Percentiles rank a stretch among this genome's conserved stretches.
phyloP scores from a whole-genome alignment of 257 asterid species.

The Craterostigma plantagineum region DNA sequence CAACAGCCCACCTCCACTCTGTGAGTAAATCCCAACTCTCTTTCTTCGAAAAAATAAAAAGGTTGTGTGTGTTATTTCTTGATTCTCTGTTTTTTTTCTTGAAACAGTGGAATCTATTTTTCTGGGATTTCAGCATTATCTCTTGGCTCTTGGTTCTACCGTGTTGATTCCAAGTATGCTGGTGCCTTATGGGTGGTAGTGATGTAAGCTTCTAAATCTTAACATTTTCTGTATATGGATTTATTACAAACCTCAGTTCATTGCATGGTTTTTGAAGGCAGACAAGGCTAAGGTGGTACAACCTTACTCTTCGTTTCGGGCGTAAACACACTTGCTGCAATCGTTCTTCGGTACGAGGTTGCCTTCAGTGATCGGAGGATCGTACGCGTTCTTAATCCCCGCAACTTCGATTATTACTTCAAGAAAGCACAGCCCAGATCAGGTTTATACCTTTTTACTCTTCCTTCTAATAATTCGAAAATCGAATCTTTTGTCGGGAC shows the following conservation, averaged over 20 bases:
- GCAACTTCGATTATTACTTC: constrained; percentile 31
- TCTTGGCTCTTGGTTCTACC: constrained; percentile 43
- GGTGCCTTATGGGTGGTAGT: constrained; percentile 68
- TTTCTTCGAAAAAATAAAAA: too few species aligned
- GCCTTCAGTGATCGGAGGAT: constrained; percentile 48
- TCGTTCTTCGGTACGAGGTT: constrained; percentile 64
- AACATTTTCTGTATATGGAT: neutral
- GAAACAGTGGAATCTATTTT: constrained; percentile 40
- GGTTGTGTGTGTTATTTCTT: neutral
- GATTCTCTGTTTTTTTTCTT: constrained; percentile 5
- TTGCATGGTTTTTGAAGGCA: constrained; percentile 21
- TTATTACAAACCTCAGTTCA: neutral
- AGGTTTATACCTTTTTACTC: constrained; percentile 22
- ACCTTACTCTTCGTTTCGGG: constrained; percentile 47
- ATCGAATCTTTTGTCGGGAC: neutral
- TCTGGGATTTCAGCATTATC: constrained; percentile 73
- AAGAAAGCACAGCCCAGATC: constrained; percentile 23
- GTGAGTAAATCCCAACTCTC: constrained; percentile 17
- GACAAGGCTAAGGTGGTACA: constrained; percentile 58
- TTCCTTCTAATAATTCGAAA: neutral
- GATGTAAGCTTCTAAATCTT: constrained; percentile 23
- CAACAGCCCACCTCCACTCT: constrained; percentile 56
- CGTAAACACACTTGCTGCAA: constrained; percentile 48
- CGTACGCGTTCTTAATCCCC: constrained; percentile 53
- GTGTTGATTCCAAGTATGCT: constrained; percentile 47